Evolutionary conservation across 352 stramenopile species (phyloP), one percentile per base, ranked within the genome.

Genomic region (Peronospora farinosa): DNA sequence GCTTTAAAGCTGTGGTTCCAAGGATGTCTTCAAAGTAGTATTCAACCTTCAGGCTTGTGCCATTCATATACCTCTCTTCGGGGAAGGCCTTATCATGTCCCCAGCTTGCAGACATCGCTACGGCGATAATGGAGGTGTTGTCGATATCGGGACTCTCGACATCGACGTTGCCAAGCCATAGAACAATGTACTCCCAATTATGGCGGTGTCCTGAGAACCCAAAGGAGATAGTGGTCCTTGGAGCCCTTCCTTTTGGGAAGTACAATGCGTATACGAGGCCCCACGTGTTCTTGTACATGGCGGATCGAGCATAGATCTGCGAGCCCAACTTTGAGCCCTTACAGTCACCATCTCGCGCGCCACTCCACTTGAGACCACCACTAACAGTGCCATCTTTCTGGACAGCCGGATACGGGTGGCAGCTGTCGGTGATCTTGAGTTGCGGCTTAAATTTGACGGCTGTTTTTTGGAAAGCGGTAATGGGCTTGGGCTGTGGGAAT

Each of bases 111-210:
- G 57, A 61, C 51, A 65, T 61, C 6, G 57, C 60, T 15, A 56
- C 35, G 30, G 51, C 51, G 19, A 65, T 16, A 35, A 65, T 51
- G 1, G 57, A 21, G 19, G 19, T 21, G 19, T 21, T 21, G 19
- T 21, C 19, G 19, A 21, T 21, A 21, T 21, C 53, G 5, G 57
- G 38, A 40, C 56, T 65, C 7, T 57, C 45, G 12, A 21, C 19
- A 9, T 44, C 40, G 19, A 51, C 45, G 16, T 66, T 54, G 27
- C 57, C 52, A 13, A 65, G 54, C 57, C 57, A 70, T n/a, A 77
- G 51, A 30, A 77, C 42, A 17, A 33, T 44, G 17, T 71, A 65
- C 45, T 77, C 63, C 67, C 67, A 77, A 50, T 76, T 66, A 57
- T 76, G 63, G 5, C 67, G 63, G 40, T 71, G 63, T 2, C 67